Conservation (phyloP, 2,329 filamentous ascomycete genomes). For the Neofusicoccum laricinum region DNA sequence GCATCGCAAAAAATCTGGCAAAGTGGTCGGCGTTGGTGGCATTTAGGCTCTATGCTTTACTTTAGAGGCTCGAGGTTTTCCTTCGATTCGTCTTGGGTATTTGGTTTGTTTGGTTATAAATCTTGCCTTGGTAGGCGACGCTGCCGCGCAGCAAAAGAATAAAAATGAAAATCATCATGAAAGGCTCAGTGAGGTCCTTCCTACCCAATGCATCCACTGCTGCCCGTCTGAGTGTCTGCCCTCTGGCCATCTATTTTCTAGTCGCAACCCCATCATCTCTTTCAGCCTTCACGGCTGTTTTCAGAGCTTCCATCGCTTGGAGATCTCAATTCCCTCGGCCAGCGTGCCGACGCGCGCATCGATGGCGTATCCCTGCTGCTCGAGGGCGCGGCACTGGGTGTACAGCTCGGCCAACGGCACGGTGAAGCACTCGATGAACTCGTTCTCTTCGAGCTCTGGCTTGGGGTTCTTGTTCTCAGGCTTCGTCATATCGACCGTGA, state of each 20-base stretch:
- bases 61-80: background rate
- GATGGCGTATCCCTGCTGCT: constrained; percentile 71
- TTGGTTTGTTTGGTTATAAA: background rate
- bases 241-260: background rate
- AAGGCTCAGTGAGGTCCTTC: background rate
- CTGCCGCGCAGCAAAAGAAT: background rate
- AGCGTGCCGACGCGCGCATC: constrained; percentile 75
- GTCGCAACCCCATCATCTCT: background rate
- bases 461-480: constrained; percentile 65
- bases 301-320: constrained; percentile 49
- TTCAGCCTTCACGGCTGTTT: background rate
- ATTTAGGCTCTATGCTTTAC: background rate
- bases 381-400: constrained; percentile 63
- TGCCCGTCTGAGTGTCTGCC: too few species aligned
- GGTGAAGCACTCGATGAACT: constrained; percentile 79
- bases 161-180: background rate
- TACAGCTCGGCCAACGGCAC: constrained; percentile 64
- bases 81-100: background rate
- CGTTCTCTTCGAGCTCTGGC: constrained; percentile 71
- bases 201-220: background rate
- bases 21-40: background rate
- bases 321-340: constrained; percentile 74
- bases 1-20: background rate
- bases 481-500: constrained; percentile 66
- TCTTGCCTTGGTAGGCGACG: background rate